These are phyloP conservation scores for Citrus mangshanensis DNA, from an alignment of 345 rosid genomes.

Conservation along the genomic window DNA sequence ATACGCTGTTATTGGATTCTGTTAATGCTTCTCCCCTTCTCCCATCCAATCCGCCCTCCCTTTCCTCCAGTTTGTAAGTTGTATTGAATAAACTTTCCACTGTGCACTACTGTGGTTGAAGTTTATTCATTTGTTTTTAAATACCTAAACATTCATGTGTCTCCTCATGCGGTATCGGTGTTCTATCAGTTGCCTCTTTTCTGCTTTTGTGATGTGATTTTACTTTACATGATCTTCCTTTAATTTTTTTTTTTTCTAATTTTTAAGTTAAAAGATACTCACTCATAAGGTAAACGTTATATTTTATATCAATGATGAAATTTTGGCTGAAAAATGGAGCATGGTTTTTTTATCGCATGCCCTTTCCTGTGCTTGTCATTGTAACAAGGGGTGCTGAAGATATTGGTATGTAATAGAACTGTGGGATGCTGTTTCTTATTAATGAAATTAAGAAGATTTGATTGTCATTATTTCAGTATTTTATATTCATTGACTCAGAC, in stretches of 20 bases:
- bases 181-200: neutral
- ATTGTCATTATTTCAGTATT: neutral
- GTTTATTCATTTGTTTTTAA: neutral
- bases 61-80: neutral
- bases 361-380: neutral
- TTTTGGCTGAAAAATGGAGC: neutral
- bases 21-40: neutral
- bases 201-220: neutral
- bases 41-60: neutral
- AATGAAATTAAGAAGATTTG: neutral
- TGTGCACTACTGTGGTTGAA: neutral
- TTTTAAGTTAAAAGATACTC: neutral
- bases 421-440: neutral
- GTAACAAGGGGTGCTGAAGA: neutral
- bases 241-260: neutral
- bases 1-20: neutral
- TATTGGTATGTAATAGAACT: neutral
- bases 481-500: neutral
- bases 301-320: neutral
- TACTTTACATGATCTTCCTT: too few species aligned
- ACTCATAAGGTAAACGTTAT: neutral
- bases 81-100: neutral
- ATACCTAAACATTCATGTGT: neutral
- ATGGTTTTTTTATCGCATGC: neutral
- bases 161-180: neutral